Conservation (phyloP, 768 basidiomycete genomes). For the Lactifluus volemus region DNA sequence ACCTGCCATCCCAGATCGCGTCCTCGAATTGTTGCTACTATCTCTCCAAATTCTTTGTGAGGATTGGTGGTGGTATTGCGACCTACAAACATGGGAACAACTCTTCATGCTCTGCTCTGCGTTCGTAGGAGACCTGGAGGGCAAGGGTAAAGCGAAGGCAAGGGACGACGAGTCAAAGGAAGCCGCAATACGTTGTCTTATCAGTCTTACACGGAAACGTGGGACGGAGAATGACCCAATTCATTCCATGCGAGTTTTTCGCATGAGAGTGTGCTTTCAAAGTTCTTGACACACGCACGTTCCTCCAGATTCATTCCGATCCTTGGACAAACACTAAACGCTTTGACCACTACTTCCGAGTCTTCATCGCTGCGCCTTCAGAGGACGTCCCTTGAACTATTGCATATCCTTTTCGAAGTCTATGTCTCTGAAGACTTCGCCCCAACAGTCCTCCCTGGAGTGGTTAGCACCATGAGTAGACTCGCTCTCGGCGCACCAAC, state of each 20-base stretch:
- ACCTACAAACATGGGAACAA: conserved; percentile 71
- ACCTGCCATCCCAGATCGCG: conserved; percentile 62
- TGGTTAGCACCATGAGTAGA: conserved; percentile 69
- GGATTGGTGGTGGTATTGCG: conserved; percentile 83
- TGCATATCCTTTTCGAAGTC: conserved; percentile 41
- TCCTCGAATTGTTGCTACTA: conserved; percentile 65
- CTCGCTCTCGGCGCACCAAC: conserved; percentile 48
- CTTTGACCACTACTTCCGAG: conserved; percentile 50
- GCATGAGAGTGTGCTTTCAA: conserved; percentile 28
- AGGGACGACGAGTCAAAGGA: conserved; percentile 78
- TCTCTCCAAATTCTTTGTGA: conserved; percentile 51
- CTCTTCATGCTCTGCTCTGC: conserved; percentile 69
- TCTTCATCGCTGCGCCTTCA: conserved; percentile 58
- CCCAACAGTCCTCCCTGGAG: conserved; percentile 75
- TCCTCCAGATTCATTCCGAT: conserved; percentile 56
- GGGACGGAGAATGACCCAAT: conserved; percentile 31
- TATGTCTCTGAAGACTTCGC: conserved; percentile 45
- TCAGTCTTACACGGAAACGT: conserved; percentile 51
- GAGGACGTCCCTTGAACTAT: conserved; percentile 47
- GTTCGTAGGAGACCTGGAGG: conserved; percentile 54
- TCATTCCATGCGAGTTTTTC: conserved; percentile 14
- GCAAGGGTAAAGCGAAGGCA: conserved; percentile 56
- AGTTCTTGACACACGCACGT: conserved; percentile 33
- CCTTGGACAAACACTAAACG: conserved; percentile 74
- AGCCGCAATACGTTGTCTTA: conserved; percentile 62